Percentiles rank a stretch among this genome's conserved stretches.
Evolutionary conservation across 73 alveolate genomes (phyloP).

Genomic region (Durusdinium trenchii): DNA sequence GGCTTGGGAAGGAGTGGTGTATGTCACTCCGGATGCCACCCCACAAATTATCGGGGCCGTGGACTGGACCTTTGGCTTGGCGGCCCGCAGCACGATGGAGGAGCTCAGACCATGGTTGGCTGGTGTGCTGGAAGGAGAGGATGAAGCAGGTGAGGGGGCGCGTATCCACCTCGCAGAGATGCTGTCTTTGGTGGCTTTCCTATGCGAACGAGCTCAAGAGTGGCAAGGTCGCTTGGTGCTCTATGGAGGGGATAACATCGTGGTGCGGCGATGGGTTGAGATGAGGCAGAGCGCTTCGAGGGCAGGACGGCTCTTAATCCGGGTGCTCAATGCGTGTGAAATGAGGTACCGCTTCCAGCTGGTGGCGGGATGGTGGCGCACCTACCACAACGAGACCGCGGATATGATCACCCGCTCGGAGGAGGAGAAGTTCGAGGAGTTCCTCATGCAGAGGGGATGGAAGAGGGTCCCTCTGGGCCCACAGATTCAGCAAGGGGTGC

Average conservation of each 20-base stretch:
- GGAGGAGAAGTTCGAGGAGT: background rate
- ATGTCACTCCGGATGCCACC: constrained; percentile 6
- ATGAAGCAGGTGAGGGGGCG: background rate
- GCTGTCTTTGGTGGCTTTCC: background rate
- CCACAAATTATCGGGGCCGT: background rate
- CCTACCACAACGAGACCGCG: constrained; percentile 27
- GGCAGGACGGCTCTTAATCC: background rate
- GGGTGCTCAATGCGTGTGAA: background rate
- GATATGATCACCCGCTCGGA: background rate
- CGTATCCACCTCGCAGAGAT: background rate
- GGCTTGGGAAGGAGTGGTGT: background rate
- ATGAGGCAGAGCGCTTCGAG: background rate
- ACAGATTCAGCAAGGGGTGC: background rate
- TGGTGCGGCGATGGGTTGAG: background rate
- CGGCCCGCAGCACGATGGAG: background rate
- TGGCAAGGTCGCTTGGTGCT: background rate
- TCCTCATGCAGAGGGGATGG: background rate
- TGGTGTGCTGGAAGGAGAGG: background rate
- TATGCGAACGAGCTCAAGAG: background rate
- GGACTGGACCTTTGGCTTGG: background rate
- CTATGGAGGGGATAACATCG: background rate
- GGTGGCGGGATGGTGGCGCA: background rate
- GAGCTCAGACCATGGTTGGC: background rate
- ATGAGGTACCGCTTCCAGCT: background rate
- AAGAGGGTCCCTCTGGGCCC: background rate